Base-by-base conservation (phyloP, 306 rosid genomes). In the Senna siamea region DNA sequence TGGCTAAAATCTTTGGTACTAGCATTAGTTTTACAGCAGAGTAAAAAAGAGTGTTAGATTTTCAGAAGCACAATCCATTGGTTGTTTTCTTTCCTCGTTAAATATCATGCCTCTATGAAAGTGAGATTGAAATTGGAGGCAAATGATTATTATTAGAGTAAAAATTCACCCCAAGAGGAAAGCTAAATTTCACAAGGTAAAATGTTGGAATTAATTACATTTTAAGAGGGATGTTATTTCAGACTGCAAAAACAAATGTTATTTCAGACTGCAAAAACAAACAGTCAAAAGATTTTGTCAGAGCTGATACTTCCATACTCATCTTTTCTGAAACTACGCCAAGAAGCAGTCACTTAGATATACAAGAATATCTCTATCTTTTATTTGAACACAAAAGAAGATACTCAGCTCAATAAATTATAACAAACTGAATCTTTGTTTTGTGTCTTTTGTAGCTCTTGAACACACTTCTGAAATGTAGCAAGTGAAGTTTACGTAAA, bases 61-160 rank as follows among this genome's bases (percentile, higher is more conserved):
- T n/a, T 32, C 70, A 38, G 12, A 19, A 48, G n/a, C 41, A 28
- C 18, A 58, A 26, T 4, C 11, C 38, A 26, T 35, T 34, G 26
- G 62, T 50, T 35, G 23, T 37, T 14, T 44, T 38, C 15, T 64
- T 52, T 17, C 46, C 9, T 44, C 38, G 22, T 53, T 52, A 58
- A 9, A 13, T 37, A 30, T 18, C 26, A 28, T 12, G 15, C 40
- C 38, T 34, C 37, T 32, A 32, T 32, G 22, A 9, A 34, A 41
- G 41, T n/a, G 62, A 44, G 13, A 8, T 48, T 48, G 69, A 55
- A n/a, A 68, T 78, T 64, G 26, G 23, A 35, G 69, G 44, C 14
- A 55, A n/a, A 30, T 56, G 51, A 47, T 56, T 19, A n/a, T 66
- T 34, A 37, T 2, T 17, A 40, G 59, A 69, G 70, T 23, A 17